These are phyloP conservation scores for Blepharisma undulans DNA, from an alignment of 169 alveolate species.

Conservation along the genomic window DNA sequence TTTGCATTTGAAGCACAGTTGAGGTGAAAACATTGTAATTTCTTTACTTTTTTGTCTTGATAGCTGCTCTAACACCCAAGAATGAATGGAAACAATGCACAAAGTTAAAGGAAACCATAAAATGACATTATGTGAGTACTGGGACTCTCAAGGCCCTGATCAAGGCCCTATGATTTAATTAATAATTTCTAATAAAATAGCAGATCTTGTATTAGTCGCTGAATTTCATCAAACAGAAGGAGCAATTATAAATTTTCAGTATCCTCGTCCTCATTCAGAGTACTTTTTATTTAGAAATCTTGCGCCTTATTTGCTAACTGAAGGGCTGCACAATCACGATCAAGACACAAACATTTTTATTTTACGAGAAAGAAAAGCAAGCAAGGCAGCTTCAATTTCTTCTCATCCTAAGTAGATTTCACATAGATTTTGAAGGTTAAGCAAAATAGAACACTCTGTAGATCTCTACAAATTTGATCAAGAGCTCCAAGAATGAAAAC, in stretches of 20 bases:
- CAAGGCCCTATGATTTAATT: background rate
- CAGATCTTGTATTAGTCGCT: slow-evolving; percentile 8
- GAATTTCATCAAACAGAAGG: slow-evolving; percentile 33
- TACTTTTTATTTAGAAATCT: background rate
- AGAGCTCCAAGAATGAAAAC: slow-evolving; percentile 1
- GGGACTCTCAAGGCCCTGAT: background rate
- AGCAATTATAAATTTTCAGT: background rate
- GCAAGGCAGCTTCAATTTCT: background rate
- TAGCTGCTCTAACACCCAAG: background rate
- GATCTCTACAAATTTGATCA: background rate
- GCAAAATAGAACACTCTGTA: background rate
- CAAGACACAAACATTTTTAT: background rate
- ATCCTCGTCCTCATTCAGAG: background rate
- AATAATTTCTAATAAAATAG: background rate
- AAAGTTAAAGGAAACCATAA: background rate
- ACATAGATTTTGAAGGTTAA: background rate
- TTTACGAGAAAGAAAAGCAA: background rate
- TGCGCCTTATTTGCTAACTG: slow-evolving; percentile 1
- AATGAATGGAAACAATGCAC: background rate
- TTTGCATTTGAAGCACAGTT: background rate
- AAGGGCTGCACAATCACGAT: slow-evolving; percentile 7
- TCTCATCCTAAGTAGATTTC: background rate
- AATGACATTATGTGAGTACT: background rate
- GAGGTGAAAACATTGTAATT: background rate
- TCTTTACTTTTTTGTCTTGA: background rate